Conservation (phyloP, 768 basidiomycete genomes). For the Leccinum disarticulatum region DNA sequence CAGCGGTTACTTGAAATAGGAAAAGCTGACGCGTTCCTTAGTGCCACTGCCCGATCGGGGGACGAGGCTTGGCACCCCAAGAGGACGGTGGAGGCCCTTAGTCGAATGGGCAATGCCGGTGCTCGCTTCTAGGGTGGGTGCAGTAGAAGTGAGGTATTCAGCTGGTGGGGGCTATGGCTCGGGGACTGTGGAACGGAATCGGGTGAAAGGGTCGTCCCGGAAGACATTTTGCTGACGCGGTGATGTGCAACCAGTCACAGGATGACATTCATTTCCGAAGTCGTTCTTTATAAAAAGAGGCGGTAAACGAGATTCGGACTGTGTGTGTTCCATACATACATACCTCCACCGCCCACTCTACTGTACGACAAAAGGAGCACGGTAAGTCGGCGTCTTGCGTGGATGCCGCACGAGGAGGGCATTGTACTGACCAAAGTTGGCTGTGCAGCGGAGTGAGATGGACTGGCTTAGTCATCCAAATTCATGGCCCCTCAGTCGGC, state of each 20-base stretch:
- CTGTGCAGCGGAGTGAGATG: constrained; percentile 27
- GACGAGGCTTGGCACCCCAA: constrained; percentile 23
- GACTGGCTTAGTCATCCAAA: constrained; percentile 33
- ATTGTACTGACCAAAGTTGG: constrained; percentile 21
- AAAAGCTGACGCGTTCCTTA: constrained; percentile 15
- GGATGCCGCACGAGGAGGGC: constrained; percentile 18
- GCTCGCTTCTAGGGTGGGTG: constrained; percentile 21
- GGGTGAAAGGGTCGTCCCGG: constrained; percentile 31
- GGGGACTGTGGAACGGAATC: constrained; percentile 33
- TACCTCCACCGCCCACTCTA: constrained; percentile 16
- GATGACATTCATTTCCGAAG: constrained; percentile 37
- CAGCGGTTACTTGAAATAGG: constrained; percentile 21
- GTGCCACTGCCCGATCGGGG: constrained; percentile 20
- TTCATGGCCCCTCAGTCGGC: constrained; percentile 27
- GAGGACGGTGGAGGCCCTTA: constrained; percentile 22
- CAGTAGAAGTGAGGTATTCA: constrained; percentile 17
- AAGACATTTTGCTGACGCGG: constrained; percentile 20
- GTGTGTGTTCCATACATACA: constrained; percentile 13
- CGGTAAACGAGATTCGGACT: constrained; percentile 11
- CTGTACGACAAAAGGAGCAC: constrained; percentile 8
- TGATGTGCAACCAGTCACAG: constrained; percentile 26
- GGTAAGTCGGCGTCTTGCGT: constrained; percentile 22
- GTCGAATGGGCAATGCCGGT: constrained; percentile 33
- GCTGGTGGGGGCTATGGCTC: constrained; percentile 29
- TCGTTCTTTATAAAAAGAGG: constrained; percentile 29